Conservation (phyloP, 2,329 filamentous ascomycete species). For the Nigrospora oryzae region DNA sequence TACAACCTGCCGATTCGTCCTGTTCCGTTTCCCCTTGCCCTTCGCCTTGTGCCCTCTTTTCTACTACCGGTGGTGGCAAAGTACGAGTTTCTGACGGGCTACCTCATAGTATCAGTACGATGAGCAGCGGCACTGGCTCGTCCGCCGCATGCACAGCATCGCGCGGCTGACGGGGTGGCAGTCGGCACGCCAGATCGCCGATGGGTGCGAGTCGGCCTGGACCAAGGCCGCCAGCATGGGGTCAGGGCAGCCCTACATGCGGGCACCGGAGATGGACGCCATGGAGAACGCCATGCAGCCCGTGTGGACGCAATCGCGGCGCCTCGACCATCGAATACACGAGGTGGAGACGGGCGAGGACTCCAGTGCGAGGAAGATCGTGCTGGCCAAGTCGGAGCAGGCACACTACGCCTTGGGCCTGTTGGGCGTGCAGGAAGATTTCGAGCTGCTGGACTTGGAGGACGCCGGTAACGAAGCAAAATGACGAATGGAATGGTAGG, state of each 20-base stretch:
- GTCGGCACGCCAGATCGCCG: slow-evolving; percentile 70
- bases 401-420: slow-evolving; percentile 73
- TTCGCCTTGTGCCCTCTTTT: too few species aligned
- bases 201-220: slow-evolving; percentile 82
- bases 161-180: slow-evolving; percentile 81
- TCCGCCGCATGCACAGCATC: slow-evolving; percentile 67
- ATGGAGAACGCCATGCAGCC: slow-evolving; percentile 20
- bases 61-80: neutral
- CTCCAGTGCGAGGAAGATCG: slow-evolving; percentile 32
- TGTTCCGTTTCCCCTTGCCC: too few species aligned
- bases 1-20: too few species aligned
- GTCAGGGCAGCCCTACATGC: slow-evolving; percentile 65
- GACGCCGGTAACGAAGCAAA: slow-evolving; percentile 13
- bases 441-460: slow-evolving; percentile 52
- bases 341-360: slow-evolving; percentile 29
- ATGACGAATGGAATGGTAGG: too few species aligned
- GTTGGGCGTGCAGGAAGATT: slow-evolving; percentile 68
- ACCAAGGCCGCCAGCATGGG: slow-evolving; percentile 63
- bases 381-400: slow-evolving; percentile 53
- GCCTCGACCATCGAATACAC: slow-evolving; percentile 42
- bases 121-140: slow-evolving; percentile 67
- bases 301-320: slow-evolving; percentile 40
- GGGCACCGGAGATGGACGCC: slow-evolving; percentile 28
- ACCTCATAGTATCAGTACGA: slow-evolving; percentile 55
- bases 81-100: neutral